Base-by-base conservation (phyloP, 345 rosid genomes). In the Leavenworthia alabamica region DNA sequence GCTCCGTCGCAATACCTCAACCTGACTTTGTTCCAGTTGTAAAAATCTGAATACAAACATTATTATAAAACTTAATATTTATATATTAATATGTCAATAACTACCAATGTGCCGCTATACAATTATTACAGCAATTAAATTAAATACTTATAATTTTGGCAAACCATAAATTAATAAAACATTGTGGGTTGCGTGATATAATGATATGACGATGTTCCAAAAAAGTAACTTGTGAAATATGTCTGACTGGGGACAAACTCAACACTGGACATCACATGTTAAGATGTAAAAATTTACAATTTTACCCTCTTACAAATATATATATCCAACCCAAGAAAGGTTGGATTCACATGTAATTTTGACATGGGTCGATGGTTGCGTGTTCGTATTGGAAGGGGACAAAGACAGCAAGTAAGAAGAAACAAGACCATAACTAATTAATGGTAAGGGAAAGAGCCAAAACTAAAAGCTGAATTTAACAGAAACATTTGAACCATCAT, bases 11-110 rank as follows among this genome's bases (percentile, higher is more conserved):
- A 93, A 42, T 93, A 93, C 67, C 99, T 82, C 26, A 93, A 66
- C 77, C 89, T 89, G 39, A 93, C 97, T 11, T 83, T 87, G 75
- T 93, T 93, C 99, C 99, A 93, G 62, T 93, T 89, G 85, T 93
- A 86, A 75, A 93, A 93, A 69, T 89, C 97, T 89, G 85, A 51
- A 63, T 26, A 50, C 28, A 20, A 5, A 7, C 2, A 24, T 47
- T 48, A 7, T 13, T 7, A 3, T 4, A 27, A 49, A 49, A 8
- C 26, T 41, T 26, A 3, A 39, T 64, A 3, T 41, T 26, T 6
- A 39, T 64, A 3, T 7, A 17, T 3, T n/a, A 46, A 28, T 14
- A 50, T 8, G 28, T n/a, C 22, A 67, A 14, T 39, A 36, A 67
- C n/a, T 24, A 60, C 16, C 53, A 12, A 26, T 43, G 8, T 16